Evolutionary conservation across 345 rosid species (phyloP).

Genomic region (Mercurialis annua): DNA sequence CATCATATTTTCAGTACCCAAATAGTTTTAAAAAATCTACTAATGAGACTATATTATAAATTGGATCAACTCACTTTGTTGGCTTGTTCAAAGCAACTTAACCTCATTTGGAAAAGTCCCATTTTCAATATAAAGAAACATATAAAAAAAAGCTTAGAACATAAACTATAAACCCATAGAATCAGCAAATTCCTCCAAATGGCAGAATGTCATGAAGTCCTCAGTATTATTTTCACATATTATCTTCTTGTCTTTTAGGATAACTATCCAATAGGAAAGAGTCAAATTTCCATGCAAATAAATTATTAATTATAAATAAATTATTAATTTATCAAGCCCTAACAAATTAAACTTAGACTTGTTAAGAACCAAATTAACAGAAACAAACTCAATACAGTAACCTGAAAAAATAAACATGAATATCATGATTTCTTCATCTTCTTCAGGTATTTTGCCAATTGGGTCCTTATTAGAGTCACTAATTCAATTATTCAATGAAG

Average conservation of each 20-base stretch:
- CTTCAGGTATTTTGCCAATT: constrained; percentile 37
- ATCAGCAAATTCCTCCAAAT: constrained; percentile 46
- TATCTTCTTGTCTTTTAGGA: constrained; percentile 24
- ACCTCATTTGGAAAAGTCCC: not conserved
- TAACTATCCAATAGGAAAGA: constrained; percentile 32
- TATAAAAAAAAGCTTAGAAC: constrained; percentile 1
- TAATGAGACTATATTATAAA: not conserved
- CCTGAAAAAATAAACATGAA: constrained; percentile 21
- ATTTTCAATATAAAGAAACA: not conserved
- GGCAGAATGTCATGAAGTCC: constrained; percentile 44
- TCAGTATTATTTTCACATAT: constrained; percentile 7
- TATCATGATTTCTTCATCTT: constrained; percentile 31
- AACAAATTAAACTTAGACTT: not conserved
- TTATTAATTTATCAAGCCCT: not conserved
- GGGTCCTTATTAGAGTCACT: constrained; percentile 47
- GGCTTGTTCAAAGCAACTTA: not conserved
- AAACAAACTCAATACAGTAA: constrained; percentile 7
- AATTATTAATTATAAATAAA: constrained; percentile 10
- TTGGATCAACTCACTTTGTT: not conserved
- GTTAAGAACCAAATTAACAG: constrained; percentile 21
- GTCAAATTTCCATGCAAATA: constrained; percentile 38
- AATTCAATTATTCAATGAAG: constrained; percentile 43
- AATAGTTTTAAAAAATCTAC: no score
- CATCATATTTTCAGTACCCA: no score
- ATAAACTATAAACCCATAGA: constrained; percentile 21